Base-by-base conservation (phyloP, 2,329 filamentous ascomycete genomes). In the Ophioceras dolichostomum region DNA sequence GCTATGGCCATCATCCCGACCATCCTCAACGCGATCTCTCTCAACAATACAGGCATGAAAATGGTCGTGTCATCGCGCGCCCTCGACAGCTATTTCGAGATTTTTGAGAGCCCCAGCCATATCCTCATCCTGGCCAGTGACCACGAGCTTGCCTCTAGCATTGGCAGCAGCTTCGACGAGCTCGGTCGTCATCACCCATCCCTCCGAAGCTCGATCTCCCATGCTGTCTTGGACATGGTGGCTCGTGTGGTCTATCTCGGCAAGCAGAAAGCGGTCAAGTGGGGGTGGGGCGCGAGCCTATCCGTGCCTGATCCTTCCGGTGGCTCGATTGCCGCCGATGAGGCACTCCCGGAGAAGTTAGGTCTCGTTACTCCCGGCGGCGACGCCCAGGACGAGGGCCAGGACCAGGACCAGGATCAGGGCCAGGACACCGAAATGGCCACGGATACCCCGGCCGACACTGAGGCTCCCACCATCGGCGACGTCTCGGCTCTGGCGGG, bases 71-170 rank as follows among this genome's bases (percentile, higher is more conserved):
- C 77, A 0, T 95, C 88, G 0, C 70, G 76, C 40, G 88, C 86
- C 2, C 68, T 98, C 32, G 79, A 88, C 39, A 83, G 77, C 47
- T 96, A 88, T 54, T 82, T 98, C 45, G 85, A 95, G 54, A 86
- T 96, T n/a, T 98, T 98, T 46, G 85, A 95, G 57, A 96, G 86
- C 46, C 79, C 87, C 3, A 72, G 77, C 13, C 93, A 99, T 58
- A 77, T 98, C 40, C 84, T 83, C 48, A 82, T 80, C 44, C 78
- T 98, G 69, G 77, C 20, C 10, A 65, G 68, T 27, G 89, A 94
- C 45, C 65, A 71, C 5, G 64, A 68, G 26, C 67, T 93, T 40
- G 73, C 88, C 9, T 73, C 72, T 21, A 74, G 76, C 28, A 71
- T 98, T 35, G 91, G 91, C 10, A 74, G 73, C 19, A 83, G 79